Evolutionary conservation across 179 eudicot species (phyloP).

Genomic region (Amaranthus tricolor): DNA sequence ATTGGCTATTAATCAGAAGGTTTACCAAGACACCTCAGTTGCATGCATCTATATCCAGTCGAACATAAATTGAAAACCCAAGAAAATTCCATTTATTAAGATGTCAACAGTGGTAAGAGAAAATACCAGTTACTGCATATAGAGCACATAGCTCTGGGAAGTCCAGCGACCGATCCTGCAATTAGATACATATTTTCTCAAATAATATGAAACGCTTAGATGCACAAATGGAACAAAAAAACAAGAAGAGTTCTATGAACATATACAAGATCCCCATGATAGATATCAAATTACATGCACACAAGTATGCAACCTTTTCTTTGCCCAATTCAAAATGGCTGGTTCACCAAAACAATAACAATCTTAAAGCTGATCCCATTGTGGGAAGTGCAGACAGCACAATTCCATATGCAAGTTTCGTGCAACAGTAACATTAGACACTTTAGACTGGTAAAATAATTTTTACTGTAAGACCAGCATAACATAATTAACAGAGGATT

Average conservation of each 20-base stretch:
- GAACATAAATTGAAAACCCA: not conserved
- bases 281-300: not conserved
- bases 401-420: not conserved
- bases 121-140: conserved; percentile 58
- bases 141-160: conserved; percentile 59
- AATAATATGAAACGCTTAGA: not conserved
- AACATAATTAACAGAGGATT: not conserved
- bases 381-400: not conserved
- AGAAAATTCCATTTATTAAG: not conserved
- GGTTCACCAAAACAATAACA: not conserved
- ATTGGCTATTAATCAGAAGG: not conserved
- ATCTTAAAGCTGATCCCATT: not conserved
- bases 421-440: not conserved
- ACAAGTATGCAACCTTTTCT: not conserved
- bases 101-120: conserved; percentile 6
- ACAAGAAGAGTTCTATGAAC: not conserved
- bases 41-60: not conserved
- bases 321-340: not conserved
- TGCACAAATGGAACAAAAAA: not conserved
- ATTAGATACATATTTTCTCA: not conserved
- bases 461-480: not conserved
- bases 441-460: not conserved
- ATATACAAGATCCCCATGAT: not conserved
- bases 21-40: not conserved
- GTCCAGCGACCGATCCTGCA: conserved; percentile 67